Evolutionary conservation across 1,139 yeast genomes (phyloP).

Genomic region (Saccharomyces hybrid): DNA sequence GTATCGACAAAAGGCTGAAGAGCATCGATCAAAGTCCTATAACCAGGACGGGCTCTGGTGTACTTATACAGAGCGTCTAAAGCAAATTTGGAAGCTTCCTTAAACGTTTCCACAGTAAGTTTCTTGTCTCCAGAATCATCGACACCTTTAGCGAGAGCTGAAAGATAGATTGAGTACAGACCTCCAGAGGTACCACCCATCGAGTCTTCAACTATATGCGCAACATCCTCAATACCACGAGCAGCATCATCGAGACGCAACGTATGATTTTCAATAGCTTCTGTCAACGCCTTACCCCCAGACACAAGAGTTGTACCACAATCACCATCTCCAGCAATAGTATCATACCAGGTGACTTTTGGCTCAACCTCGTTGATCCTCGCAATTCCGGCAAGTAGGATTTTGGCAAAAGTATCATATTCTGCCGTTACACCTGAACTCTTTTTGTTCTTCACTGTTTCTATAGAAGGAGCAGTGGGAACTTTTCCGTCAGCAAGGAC

Average conservation of each 20-base stretch:
- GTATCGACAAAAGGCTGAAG: constrained; percentile 41
- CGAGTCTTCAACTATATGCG: constrained; percentile 38
- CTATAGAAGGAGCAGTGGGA: constrained; percentile 34
- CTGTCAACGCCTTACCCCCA: constrained; percentile 38
- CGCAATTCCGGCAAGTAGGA: constrained; percentile 35
- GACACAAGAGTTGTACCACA: constrained; percentile 43
- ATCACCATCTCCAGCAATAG: constrained; percentile 48
- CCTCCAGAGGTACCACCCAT: constrained; percentile 56
- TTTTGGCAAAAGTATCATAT: constrained; percentile 29
- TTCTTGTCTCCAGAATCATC: constrained; percentile 23
- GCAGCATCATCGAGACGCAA: constrained; percentile 31
- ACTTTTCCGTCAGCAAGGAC: constrained; percentile 28
- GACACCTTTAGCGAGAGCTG: constrained; percentile 37
- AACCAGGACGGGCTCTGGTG: constrained; percentile 45
- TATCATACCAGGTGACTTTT: constrained; percentile 43
- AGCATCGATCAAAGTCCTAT: constrained; percentile 49
- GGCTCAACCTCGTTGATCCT: constrained; percentile 40
- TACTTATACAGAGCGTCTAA: constrained; percentile 36
- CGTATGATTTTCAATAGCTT: constrained; percentile 32
- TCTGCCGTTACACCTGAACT: constrained; percentile 32
- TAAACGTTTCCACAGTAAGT: constrained; percentile 27
- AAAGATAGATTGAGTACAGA: constrained; percentile 40
- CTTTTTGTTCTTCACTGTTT: constrained; percentile 34
- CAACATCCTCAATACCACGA: constrained; percentile 24
- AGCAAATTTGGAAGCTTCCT: constrained; percentile 23